phyloP scores from a whole-genome alignment of 2,329 filamentous ascomycete species.

The Metarhizium album region DNA sequence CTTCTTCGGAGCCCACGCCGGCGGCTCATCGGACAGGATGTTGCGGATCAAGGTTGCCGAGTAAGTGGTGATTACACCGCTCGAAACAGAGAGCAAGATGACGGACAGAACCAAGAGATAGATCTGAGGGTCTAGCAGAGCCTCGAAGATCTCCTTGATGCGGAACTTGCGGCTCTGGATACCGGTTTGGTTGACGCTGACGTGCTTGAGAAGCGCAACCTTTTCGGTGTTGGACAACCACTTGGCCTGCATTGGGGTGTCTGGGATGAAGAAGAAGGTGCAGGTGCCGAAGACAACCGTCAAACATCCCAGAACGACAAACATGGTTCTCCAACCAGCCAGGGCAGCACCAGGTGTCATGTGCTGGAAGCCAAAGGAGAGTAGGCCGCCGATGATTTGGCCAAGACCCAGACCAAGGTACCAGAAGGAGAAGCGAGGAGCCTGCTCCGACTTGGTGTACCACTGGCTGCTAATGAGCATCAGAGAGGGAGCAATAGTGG shows the following conservation, averaged over 20 bases:
- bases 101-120: slow-evolving; percentile 39
- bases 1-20: slow-evolving; percentile 20
- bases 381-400: slow-evolving; percentile 52
- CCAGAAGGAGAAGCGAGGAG: slow-evolving; percentile 50
- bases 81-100: slow-evolving; percentile 38
- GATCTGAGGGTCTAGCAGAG: slow-evolving; percentile 39
- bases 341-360: slow-evolving; percentile 39
- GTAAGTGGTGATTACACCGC: slow-evolving; percentile 43
- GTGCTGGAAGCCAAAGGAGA: slow-evolving; percentile 50
- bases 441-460: slow-evolving; percentile 52
- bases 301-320: slow-evolving; percentile 53
- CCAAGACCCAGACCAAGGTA: slow-evolving; percentile 49
- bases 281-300: slow-evolving; percentile 23
- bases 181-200: slow-evolving; percentile 48
- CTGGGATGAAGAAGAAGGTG: slow-evolving; percentile 23
- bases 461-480: slow-evolving; percentile 51
- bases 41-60: slow-evolving; percentile 41
- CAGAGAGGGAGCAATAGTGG: slow-evolving; percentile 47
- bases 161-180: slow-evolving; percentile 44
- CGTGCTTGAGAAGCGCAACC: slow-evolving; percentile 38
- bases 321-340: slow-evolving; percentile 60
- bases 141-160: slow-evolving; percentile 39
- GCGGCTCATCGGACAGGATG: slow-evolving; percentile 28
- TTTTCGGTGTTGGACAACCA: slow-evolving; percentile 37
- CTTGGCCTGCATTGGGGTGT: slow-evolving; percentile 36